Percentiles rank a stretch among this genome's conserved stretches.
Conservation (phyloP, 768 basidiomycete genomes). For the Pisolithus microcarpus region DNA sequence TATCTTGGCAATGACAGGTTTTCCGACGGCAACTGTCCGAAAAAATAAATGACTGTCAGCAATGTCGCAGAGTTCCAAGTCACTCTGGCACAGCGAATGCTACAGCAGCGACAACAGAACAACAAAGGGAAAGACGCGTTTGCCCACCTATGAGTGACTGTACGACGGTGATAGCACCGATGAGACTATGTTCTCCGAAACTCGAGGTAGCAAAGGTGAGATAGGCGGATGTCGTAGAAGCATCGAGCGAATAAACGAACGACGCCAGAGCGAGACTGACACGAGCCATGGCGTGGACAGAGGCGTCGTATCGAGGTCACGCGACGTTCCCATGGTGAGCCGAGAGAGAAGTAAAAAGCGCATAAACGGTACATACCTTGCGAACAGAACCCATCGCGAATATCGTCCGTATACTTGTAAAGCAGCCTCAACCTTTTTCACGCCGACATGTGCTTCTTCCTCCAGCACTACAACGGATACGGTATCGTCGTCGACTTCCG, state of each 20-base stretch:
- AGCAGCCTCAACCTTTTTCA: constrained; percentile 43
- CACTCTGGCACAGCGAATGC: neutral
- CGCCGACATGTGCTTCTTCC: constrained; percentile 33
- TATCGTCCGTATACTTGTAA: constrained; percentile 46
- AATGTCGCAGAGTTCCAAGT: neutral
- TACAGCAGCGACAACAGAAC: neutral
- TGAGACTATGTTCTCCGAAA: constrained; percentile 46
- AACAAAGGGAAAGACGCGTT: neutral
- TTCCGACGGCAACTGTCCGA: constrained; percentile 35
- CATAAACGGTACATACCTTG: constrained; percentile 34
- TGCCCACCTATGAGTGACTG: constrained; percentile 44
- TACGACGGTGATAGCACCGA: constrained; percentile 34
- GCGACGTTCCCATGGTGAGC: neutral
- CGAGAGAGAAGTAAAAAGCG: neutral
- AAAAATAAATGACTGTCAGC: neutral
- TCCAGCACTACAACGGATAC: constrained; percentile 1
- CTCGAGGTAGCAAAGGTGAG: constrained; percentile 49
- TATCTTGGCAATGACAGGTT: constrained; percentile 63
- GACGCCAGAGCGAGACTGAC: constrained; percentile 54
- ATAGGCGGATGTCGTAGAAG: constrained; percentile 62
- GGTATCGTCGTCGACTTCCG: neutral
- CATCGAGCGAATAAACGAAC: constrained; percentile 73
- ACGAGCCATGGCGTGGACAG: neutral
- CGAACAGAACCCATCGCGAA: constrained; percentile 53
- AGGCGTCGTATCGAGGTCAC: neutral